phyloP scores from a whole-genome alignment of 257 asterid genomes.

The Capsicum rhomboideum region DNA sequence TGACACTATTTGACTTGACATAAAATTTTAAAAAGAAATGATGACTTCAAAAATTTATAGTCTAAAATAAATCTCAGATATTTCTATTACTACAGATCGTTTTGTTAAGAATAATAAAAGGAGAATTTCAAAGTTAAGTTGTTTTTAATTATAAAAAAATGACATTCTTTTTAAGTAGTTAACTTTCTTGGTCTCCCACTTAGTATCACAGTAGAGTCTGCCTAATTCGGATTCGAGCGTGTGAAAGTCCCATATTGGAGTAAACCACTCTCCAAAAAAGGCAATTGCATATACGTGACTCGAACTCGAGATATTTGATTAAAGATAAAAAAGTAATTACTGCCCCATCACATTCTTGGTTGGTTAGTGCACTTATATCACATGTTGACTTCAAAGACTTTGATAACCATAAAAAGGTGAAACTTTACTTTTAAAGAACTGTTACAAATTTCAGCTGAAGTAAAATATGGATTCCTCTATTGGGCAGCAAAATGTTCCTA shows the following conservation, averaged over 20 bases:
- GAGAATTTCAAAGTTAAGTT: background rate
- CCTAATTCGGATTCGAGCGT: rapidly evolving
- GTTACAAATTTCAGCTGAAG: background rate
- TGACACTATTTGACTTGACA: too few species aligned
- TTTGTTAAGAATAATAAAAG: background rate
- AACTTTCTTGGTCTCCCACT: background rate
- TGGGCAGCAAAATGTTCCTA: constrained; percentile 5
- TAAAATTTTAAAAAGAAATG: too few species aligned
- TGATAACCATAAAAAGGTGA: background rate
- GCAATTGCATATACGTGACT: background rate
- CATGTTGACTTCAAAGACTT: background rate
- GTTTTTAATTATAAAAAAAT: background rate
- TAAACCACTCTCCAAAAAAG: background rate
- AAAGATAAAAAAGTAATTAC: too few species aligned
- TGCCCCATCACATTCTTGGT: background rate
- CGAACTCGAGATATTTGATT: too few species aligned
- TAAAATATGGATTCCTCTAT: background rate
- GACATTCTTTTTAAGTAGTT: background rate
- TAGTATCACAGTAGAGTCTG: rapidly evolving
- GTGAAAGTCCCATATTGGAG: background rate
- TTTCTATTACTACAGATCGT: background rate
- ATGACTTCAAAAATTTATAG: background rate
- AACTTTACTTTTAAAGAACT: background rate
- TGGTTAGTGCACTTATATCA: background rate
- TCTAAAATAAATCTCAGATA: background rate